These are phyloP conservation scores for Brassica hybrid DNA, from an alignment of 441 rosid species.

Conservation along the genomic window DNA sequence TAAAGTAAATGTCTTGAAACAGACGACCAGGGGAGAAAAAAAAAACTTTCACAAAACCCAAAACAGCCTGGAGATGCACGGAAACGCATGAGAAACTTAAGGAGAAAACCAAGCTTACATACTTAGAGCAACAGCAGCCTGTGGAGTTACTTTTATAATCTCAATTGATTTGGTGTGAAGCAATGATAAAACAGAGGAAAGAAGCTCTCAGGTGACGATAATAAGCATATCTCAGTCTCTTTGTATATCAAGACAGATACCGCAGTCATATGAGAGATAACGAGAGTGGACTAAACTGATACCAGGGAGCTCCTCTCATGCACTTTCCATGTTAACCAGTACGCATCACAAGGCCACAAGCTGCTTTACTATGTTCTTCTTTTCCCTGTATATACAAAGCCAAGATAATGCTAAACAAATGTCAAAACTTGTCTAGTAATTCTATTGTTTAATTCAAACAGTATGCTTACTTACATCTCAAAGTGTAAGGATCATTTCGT, in stretches of 20 bases:
- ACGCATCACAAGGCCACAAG: slow-evolving; percentile 53
- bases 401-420: slow-evolving; percentile 3
- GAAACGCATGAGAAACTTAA: slow-evolving; percentile 29
- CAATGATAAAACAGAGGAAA: slow-evolving; percentile 74
- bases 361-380: slow-evolving; percentile 80
- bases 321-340: slow-evolving; percentile 67
- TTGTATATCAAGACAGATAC: slow-evolving; percentile 71
- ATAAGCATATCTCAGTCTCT: slow-evolving; percentile 63
- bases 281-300: neutral
- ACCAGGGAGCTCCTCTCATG: slow-evolving; percentile 4
- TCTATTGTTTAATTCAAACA: slow-evolving; percentile 1
- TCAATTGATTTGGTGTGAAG: slow-evolving; percentile 81
- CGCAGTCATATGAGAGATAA: slow-evolving; percentile 44
- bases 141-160: slow-evolving; percentile 72
- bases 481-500: slow-evolving; percentile 82
- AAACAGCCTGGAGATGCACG: slow-evolving; percentile 21
- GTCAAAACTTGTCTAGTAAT: neutral
- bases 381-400: slow-evolving; percentile 55
- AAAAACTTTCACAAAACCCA: no score
- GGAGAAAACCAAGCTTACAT: neutral
- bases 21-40: slow-evolving; percentile 74
- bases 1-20: slow-evolving; percentile 87
- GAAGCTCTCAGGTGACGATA: slow-evolving; percentile 63
- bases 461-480: slow-evolving; percentile 58
- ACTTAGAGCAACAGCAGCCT: neutral